Evolutionary conservation across 2,329 filamentous ascomycete species (phyloP).

Genomic region (Fonsecaea monophora): DNA sequence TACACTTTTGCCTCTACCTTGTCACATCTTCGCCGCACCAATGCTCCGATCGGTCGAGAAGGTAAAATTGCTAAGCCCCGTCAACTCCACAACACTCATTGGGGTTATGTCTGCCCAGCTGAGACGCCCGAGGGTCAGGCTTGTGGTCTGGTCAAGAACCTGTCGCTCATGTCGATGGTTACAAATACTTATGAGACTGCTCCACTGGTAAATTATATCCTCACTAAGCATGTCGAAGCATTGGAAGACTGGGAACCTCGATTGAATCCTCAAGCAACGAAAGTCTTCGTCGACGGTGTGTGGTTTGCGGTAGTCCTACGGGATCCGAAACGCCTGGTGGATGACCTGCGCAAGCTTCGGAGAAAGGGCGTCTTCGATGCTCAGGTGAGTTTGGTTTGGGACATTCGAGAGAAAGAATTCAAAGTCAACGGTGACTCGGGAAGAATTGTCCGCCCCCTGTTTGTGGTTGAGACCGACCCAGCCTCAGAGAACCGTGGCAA

Average conservation of each 20-base stretch:
- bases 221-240: conserved; percentile 92
- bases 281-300: conserved; percentile 96
- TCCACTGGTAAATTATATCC: conserved; percentile 94
- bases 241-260: conserved; percentile 92
- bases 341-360: conserved; percentile 76
- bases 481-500: conserved; percentile 77
- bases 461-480: conserved; percentile 86
- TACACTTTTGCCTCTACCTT: conserved; percentile 97
- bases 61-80: conserved; percentile 98
- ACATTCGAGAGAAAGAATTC: conserved; percentile 97
- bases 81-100: conserved; percentile 97
- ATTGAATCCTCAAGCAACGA: conserved; percentile 88
- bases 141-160: conserved; percentile 96
- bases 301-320: conserved; percentile 91
- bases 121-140: conserved; percentile 98
- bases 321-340: conserved; percentile 84
- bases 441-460: conserved; percentile 90
- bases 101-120: conserved; percentile 95
- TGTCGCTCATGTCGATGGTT: conserved; percentile 98
- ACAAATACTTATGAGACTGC: conserved; percentile 91
- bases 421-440: conserved; percentile 98
- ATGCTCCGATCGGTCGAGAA: conserved; percentile 96
- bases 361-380: conserved; percentile 83
- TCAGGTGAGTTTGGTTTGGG: conserved; percentile 92
- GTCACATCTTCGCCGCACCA: conserved; percentile 95